Base-by-base conservation (phyloP, 2,329 filamentous ascomycete genomes). In the Purpureocillium lavendulum region DNA sequence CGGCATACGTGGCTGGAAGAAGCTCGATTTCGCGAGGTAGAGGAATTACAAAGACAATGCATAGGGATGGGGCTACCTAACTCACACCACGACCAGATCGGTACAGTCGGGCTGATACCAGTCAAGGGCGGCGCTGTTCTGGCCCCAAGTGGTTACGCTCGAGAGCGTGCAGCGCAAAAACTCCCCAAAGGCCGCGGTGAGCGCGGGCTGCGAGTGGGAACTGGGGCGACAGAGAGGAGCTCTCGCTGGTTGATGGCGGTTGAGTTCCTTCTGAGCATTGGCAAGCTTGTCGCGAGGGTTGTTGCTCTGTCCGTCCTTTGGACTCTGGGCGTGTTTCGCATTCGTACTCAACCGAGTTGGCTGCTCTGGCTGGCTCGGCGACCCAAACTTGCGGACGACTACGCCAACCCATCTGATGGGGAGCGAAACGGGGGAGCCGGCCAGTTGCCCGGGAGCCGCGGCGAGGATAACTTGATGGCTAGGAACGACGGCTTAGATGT, bases 1-100 rank as follows among this genome's bases (percentile, higher is more conserved):
- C 69, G 74, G 29, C 81, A 81, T 62, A 96, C 92, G 0, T 98
- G 92, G 90, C 67, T 97, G 3, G 92, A 98, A 56, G 85, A 90
- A 50, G 85, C 94, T 48, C 76, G 89, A 6, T 70, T 90, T 9
- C 73, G 80, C 33, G 87, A 97, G 53, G 69, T 94, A 3, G 80
- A 92, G 49, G 65, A 71, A 42, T 49, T 77, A 30, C 66, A 69
- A 30, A 68, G 67, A 51, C 69, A 74, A 36, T 71, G 69, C 61
- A 58, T 71, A 6, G 66, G 64, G 5, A 61, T 69, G 13, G 67
- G 67, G 16, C 50, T 69, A 2, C 60, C 66, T 2, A 67, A 67
- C 12, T 66, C 70, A 3, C 65, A 64, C 3, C 73, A 72, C 40
- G 73, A 77, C 42, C 65, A 68, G 8, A 62, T 69, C 15, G 73